A percentile compares a stretch with the other conserved stretches of the same genome.
Conservation (phyloP, 1,284 basidiomycete genomes). For the Marasmius fiardii region DNA sequence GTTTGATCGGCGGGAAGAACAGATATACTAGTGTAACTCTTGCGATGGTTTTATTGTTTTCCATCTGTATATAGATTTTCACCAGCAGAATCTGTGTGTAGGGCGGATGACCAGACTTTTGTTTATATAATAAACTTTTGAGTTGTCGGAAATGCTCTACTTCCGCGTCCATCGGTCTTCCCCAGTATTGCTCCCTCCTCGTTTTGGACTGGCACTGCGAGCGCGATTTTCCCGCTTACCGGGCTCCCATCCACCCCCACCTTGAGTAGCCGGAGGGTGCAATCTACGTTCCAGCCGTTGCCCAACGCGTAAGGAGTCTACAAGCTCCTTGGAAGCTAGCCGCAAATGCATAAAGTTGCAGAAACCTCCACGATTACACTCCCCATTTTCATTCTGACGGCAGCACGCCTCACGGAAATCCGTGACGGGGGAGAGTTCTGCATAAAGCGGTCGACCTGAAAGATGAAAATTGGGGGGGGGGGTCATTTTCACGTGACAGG, state of each 20-base stretch:
- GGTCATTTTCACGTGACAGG: constrained; percentile 1
- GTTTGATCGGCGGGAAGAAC: constrained; percentile 4
- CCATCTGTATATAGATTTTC: neutral
- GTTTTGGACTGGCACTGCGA: constrained; percentile 65
- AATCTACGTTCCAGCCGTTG: constrained; percentile 81
- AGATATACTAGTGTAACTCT: neutral
- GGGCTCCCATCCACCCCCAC: constrained; percentile 81
- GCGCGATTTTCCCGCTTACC: constrained; percentile 57
- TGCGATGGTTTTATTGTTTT: no score
- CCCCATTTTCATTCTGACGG: constrained; percentile 95
- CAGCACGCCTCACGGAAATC: constrained; percentile 99
- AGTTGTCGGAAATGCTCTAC: constrained; percentile 20
- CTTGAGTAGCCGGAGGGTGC: constrained; percentile 57
- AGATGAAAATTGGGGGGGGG: constrained; percentile 2
- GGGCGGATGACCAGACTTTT: neutral
- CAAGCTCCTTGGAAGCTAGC: constrained; percentile 79
- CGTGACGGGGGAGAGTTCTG: constrained; percentile 97
- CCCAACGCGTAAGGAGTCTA: constrained; percentile 75
- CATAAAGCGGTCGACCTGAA: constrained; percentile 91
- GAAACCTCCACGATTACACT: constrained; percentile 94
- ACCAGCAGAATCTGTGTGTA: neutral
- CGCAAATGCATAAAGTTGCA: constrained; percentile 99
- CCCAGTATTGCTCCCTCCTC: constrained; percentile 53
- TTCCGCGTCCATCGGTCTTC: constrained; percentile 78
- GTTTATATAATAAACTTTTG: neutral